These are phyloP conservation scores for Entomortierella beljakovae DNA, from an alignment of 192 early-diverging fungal species.

Conservation along the genomic window DNA sequence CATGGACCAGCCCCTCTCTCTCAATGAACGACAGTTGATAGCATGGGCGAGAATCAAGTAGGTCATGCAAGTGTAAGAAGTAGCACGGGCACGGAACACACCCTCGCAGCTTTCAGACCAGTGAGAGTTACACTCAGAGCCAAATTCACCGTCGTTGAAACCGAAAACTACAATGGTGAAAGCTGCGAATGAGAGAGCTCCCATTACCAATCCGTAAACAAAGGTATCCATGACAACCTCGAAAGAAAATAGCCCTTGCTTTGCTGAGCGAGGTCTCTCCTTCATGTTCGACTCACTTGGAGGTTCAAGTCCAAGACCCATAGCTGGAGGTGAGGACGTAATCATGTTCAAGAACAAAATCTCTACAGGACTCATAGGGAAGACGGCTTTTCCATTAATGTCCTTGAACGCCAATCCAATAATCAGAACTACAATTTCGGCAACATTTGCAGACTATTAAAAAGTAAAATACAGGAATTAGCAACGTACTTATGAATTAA, in stretches of 20 bases:
- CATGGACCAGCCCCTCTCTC: conserved; percentile 68
- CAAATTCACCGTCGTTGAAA: conserved; percentile 70
- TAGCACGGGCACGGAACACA: conserved; percentile 78
- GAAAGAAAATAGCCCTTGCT: conserved; percentile 73
- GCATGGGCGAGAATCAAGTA: conserved; percentile 78
- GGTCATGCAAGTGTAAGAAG: conserved; percentile 78
- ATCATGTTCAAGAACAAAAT: conserved; percentile 87
- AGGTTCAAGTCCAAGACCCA: conserved; percentile 81
- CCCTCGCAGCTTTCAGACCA: conserved; percentile 58
- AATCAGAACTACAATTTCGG: conserved; percentile 78
- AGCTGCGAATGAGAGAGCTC: conserved; percentile 69
- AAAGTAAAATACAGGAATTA: not conserved
- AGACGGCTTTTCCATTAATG: conserved; percentile 65
- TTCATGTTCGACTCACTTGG: conserved; percentile 74
- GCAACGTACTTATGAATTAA: not conserved
- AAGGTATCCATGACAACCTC: conserved; percentile 74
- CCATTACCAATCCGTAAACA: conserved; percentile 76
- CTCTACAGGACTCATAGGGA: conserved; percentile 83
- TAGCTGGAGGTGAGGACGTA: conserved; percentile 83
- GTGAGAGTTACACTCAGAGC: conserved; percentile 66
- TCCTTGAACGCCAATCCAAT: conserved; percentile 82
- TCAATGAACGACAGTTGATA: conserved; percentile 79
- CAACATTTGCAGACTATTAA: conserved; percentile 69
- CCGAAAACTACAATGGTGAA: conserved; percentile 75
- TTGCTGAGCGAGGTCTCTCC: conserved; percentile 73